These are phyloP conservation scores for Chlorella vulgaris DNA, from an alignment of 139 green algal genomes.

Conservation along the genomic window DNA sequence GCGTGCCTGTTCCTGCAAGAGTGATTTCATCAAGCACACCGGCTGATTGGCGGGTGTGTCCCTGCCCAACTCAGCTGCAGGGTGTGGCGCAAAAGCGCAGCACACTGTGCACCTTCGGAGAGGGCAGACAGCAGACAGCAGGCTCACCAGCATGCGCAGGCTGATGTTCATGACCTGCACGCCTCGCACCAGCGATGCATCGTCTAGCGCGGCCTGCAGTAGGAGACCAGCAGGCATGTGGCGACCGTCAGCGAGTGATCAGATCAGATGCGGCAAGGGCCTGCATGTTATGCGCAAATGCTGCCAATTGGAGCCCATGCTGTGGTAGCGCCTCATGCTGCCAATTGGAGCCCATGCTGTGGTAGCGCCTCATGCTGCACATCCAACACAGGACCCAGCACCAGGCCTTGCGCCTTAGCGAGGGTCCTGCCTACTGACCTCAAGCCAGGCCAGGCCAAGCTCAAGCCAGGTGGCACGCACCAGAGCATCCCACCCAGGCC, in stretches of 20 bases:
- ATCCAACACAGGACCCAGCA: too few relatives aligned
- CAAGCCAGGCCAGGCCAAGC: too few relatives aligned
- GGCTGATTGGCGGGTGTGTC: too few relatives aligned
- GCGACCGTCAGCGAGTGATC: background rate
- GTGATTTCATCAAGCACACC: too few relatives aligned
- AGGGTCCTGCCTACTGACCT: too few relatives aligned
- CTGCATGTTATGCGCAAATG: background rate
- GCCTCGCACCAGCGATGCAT: conserved; percentile 63
- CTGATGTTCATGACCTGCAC: conserved; percentile 87
- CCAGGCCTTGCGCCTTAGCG: too few relatives aligned
- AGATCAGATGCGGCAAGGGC: background rate
- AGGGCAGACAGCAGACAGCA: background rate
- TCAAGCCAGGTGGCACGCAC: background rate
- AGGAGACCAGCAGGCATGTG: background rate
- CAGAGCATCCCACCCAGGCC: background rate
- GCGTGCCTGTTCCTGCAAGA: too few relatives aligned
- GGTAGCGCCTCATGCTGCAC: too few relatives aligned
- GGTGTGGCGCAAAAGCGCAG: background rate
- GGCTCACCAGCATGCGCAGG: conserved; percentile 67
- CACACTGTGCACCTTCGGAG: background rate
- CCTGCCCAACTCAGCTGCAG: background rate
- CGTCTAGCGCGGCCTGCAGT: conserved; percentile 62
- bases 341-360: too few relatives aligned
- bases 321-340: too few relatives aligned
- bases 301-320: too few relatives aligned